A percentile compares a stretch with the other conserved stretches of the same genome.
phyloP scores from a whole-genome alignment of 73 alveolate species.

The Blepharisma japonicum region DNA sequence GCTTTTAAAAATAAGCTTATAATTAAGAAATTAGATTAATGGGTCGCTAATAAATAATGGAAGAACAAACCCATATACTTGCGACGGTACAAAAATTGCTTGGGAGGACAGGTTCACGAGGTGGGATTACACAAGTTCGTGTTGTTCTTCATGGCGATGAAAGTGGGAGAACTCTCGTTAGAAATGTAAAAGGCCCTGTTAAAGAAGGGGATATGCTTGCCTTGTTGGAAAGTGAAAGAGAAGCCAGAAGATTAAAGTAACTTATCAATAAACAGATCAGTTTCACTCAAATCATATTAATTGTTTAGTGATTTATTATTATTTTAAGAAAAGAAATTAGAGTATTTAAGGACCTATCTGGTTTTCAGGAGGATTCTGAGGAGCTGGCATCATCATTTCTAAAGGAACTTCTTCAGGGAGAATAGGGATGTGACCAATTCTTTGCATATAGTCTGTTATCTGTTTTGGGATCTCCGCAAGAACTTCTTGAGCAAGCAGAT shows the following conservation, averaged over 20 bases:
- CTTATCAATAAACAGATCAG: no score
- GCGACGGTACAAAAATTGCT: constrained; percentile 56
- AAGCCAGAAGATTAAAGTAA: constrained; percentile 90
- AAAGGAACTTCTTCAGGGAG: constrained; percentile 1
- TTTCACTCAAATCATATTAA: no score
- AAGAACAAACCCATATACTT: constrained; percentile 33
- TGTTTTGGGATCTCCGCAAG: constrained; percentile 92
- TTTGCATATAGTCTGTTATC: constrained; percentile 33
- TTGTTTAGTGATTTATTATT: no score
- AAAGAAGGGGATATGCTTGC: constrained; percentile 97
- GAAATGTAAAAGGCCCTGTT: constrained; percentile 99
- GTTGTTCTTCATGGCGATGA: constrained; percentile 71
- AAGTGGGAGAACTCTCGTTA: constrained; percentile 84
- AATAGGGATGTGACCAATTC: not conserved
- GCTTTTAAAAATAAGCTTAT: no score
- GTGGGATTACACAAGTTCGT: constrained; percentile 98
- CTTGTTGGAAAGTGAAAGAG: constrained; percentile 98
- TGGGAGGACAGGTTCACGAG: constrained; percentile 94
- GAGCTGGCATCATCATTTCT: not conserved
- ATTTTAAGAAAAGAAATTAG: no score
- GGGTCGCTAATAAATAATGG: not conserved
- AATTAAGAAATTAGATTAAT: no score
- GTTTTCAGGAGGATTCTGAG: no score
- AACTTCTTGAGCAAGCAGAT: constrained; percentile 85
- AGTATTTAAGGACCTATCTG: no score